Base-by-base conservation (phyloP, 176 grass and related monocot species). In the Tillandsia fasciculata region DNA sequence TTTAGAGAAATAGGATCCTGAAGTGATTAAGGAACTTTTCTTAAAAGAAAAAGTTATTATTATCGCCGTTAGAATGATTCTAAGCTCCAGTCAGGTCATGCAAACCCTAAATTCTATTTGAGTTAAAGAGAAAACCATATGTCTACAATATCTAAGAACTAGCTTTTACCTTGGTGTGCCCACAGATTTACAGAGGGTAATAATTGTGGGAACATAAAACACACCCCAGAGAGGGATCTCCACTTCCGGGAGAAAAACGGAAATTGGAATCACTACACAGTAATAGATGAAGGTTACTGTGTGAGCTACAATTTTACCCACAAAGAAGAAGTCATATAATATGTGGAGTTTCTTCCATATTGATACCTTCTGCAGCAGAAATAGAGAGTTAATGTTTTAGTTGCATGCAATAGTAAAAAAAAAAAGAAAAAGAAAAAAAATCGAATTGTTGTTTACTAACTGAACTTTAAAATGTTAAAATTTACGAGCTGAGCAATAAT, bases 241-340 rank as follows among this genome's bases (percentile, higher is more conserved):
- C 13, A 96, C 76, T 64, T 96, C 93, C 8, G 93, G 89, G 49
- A 96, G 59, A 29, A 87, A 83, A 76, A 96, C 86, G 0, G 86
- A 87, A 42, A 90, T 1, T 15, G 89, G 93, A 68, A 96, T 89
- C 0, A 76, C 76, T 3, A 87, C 67, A 66, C 93, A 96, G 11
- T 96, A 96, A 48, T 85, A 96, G 66, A 90, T 85, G 82, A 96
- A 96, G 11, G 93, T 96, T 49, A 92, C 89, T 2, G 86, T 92
- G 13, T 96, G 93, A 48, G 86, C 82, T 54, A 87, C 76, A 51
- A 96, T 84, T 61, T 91, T 92, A 15, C 93, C 86, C 9, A 96
- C 70, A 23, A 96, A 89, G 81, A 96, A 96, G 79, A 96, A 96
- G 65, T 91, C 89, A 3, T 92, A 96, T 81, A 83, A 42, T 9